These are phyloP conservation scores for Talaromyces sp. DNA, from an alignment of 2,329 filamentous ascomycete genomes.

Conservation along the genomic window DNA sequence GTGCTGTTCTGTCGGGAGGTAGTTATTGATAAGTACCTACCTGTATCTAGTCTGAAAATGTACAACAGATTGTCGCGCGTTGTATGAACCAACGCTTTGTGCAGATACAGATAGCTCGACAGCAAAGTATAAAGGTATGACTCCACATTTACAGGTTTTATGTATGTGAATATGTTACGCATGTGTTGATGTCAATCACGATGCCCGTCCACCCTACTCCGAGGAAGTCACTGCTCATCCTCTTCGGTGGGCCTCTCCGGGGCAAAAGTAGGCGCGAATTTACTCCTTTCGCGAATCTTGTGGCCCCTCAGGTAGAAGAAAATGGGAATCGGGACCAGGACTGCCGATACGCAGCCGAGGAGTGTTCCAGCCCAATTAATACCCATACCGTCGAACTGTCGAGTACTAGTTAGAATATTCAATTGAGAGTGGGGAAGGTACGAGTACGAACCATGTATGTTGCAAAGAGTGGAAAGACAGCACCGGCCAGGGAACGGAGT, in stretches of 20 bases:
- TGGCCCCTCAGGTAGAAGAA: slow-evolving; percentile 35
- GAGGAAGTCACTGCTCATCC: not conserved
- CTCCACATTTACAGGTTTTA: not conserved
- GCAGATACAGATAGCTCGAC: not conserved
- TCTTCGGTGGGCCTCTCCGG: slow-evolving; percentile 3
- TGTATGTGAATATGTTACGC: not conserved
- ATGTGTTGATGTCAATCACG: not conserved
- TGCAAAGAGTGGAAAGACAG: slow-evolving; percentile 38
- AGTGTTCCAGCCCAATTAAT: slow-evolving; percentile 36
- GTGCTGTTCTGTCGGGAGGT: too few species aligned
- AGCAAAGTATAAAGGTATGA: not conserved
- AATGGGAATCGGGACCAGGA: slow-evolving; percentile 39
- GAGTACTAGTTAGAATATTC: not conserved
- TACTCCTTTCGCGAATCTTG: slow-evolving; percentile 32
- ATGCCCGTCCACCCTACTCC: not conserved
- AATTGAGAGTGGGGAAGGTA: not conserved
- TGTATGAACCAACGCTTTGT: not conserved
- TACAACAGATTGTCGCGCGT: not conserved
- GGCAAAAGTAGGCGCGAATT: slow-evolving; percentile 31
- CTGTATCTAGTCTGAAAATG: not conserved
- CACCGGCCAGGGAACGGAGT: slow-evolving; percentile 41
- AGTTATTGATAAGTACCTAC: not conserved
- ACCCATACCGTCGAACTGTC: slow-evolving; percentile 25
- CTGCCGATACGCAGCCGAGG: slow-evolving; percentile 34
- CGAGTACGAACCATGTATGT: slow-evolving; percentile 27